A percentile compares a stretch with the other conserved stretches of the same genome.
Evolutionary conservation across 176 grass and related monocot species (phyloP).

Genomic region (Carex littledalei): DNA sequence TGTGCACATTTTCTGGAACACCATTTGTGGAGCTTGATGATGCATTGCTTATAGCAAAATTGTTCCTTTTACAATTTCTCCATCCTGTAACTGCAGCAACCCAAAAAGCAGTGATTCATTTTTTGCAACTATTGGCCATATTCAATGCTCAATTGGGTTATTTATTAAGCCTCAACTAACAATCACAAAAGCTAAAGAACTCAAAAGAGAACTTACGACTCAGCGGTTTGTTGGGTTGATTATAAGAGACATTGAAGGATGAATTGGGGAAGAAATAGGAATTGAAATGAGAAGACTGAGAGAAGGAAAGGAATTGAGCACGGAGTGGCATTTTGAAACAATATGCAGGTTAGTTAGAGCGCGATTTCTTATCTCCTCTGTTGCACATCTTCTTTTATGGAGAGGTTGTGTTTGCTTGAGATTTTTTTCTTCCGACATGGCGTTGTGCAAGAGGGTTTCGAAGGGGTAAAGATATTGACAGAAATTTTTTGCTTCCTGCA

Average conservation of each 20-base stretch:
- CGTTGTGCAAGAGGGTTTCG: background rate
- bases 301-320: background rate
- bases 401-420: background rate
- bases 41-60: conserved; percentile 21
- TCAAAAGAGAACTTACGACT: conserved; percentile 8
- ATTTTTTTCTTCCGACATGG: conserved; percentile 2
- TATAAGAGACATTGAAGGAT: background rate
- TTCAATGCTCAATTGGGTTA: background rate
- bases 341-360: background rate
- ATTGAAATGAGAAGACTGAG: background rate
- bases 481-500: too few relatives aligned
- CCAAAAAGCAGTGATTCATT: background rate
- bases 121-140: background rate
- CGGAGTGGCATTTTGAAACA: conserved; percentile 12
- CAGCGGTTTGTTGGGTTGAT: background rate
- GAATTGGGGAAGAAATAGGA: background rate
- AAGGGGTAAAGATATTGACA: too few relatives aligned
- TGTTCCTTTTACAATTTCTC: conserved; percentile 18
- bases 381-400: conserved; percentile 10
- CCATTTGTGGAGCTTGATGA: conserved; percentile 39
- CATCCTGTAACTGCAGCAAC: background rate
- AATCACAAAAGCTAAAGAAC: background rate
- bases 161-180: background rate
- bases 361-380: background rate
- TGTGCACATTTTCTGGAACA: conserved; percentile 14